A percentile compares a stretch with the other conserved stretches of the same genome.
phyloP scores from a whole-genome alignment of 2,329 filamentous ascomycete species.

The Arthrobotrys iridis region DNA sequence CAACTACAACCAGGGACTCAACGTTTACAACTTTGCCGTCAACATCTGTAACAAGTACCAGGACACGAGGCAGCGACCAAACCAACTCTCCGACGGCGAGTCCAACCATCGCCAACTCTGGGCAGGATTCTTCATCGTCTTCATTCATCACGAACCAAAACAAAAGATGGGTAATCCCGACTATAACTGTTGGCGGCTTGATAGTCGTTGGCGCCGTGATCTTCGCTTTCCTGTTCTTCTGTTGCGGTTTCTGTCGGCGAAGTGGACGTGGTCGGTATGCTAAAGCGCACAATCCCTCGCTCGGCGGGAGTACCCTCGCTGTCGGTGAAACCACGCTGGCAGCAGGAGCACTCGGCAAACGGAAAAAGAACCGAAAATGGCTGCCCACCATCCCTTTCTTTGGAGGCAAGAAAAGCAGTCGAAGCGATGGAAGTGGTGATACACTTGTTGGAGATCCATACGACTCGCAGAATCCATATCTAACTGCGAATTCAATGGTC shows the following conservation, averaged over 20 bases:
- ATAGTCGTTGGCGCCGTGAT: constrained; percentile 29
- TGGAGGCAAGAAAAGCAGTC: constrained; percentile 23
- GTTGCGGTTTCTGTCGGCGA: constrained; percentile 37
- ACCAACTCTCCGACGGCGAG: background rate
- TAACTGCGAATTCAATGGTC: constrained; percentile 2
- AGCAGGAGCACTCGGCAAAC: background rate
- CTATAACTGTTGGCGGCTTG: constrained; percentile 35
- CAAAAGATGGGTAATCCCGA: constrained; percentile 48
- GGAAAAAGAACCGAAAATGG: constrained; percentile 43
- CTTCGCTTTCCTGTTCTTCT: constrained; percentile 44
- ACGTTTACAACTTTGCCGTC: constrained; percentile 30
- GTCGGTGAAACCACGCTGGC: background rate
- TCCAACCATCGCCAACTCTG: constrained; percentile 4
- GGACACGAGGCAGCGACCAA: background rate
- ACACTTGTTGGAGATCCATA: constrained; percentile 36
- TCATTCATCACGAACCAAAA: constrained; percentile 42
- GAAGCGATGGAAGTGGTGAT: constrained; percentile 34
- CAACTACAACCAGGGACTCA: constrained; percentile 31
- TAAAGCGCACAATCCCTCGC: constrained; percentile 19
- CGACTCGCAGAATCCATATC: constrained; percentile 8
- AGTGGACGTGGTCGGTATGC: constrained; percentile 26
- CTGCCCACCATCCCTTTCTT: constrained; percentile 46
- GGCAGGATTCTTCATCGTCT: constrained; percentile 25
- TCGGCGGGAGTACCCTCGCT: background rate
- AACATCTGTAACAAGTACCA: constrained; percentile 6